These are phyloP conservation scores for Drechslerella stenobrocha DNA, from an alignment of 2,329 filamentous ascomycete species.

Conservation along the genomic window DNA sequence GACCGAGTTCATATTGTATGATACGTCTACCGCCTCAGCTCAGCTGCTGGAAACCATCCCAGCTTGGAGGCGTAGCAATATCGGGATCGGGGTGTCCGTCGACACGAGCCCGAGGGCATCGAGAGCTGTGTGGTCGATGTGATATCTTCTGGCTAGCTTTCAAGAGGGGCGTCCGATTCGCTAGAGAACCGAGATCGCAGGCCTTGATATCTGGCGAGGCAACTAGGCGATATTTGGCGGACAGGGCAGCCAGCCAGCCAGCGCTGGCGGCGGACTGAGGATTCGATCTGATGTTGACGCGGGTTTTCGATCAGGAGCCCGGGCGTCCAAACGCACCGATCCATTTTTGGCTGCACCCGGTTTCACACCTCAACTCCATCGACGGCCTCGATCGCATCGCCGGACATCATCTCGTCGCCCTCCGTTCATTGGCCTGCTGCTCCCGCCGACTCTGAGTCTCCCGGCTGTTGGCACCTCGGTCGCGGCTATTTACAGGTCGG, in stretches of 20 bases:
- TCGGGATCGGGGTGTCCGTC: too few relatives aligned
- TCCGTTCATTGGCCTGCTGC: conserved; percentile 1
- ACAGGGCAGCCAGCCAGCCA: too few relatives aligned
- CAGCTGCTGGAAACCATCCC: too few relatives aligned
- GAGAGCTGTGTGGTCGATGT: conserved; percentile 12
- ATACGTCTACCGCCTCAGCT: too few relatives aligned
- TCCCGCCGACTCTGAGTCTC: not conserved
- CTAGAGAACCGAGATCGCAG: conserved; percentile 22
- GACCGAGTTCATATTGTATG: too few relatives aligned
- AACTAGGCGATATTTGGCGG: conserved; percentile 35
- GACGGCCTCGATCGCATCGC: not conserved
- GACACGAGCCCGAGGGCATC: not conserved
- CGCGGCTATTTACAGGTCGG: conserved; percentile 41
- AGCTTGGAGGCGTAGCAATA: too few relatives aligned
- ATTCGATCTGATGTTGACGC: not conserved
- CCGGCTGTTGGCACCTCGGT: conserved; percentile 14
- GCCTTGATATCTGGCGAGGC: not conserved
- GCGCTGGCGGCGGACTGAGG: too few relatives aligned
- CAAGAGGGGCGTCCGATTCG: conserved; percentile 27
- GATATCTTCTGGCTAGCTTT: too few relatives aligned
- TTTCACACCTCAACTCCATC: conserved; percentile 12
- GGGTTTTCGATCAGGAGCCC: conserved; percentile 8
- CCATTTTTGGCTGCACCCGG: not conserved
- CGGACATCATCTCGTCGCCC: not conserved
- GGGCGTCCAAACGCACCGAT: too few relatives aligned